These are phyloP conservation scores for Emericellopsis terricola DNA, from an alignment of 495 filamentous ascomycete species.

Conservation along the genomic window DNA sequence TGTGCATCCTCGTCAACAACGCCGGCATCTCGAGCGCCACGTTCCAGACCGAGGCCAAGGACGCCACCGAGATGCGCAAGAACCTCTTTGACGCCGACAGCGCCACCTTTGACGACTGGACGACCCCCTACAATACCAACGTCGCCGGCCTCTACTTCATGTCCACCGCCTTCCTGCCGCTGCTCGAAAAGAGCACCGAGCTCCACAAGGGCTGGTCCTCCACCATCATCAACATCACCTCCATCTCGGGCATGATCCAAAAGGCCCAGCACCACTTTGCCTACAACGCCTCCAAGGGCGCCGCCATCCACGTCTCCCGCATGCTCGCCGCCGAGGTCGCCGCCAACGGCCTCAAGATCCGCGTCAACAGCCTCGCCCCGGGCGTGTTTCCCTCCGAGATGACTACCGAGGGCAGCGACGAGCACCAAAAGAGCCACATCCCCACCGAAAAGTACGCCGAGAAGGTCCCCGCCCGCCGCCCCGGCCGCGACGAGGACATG, in stretches of 20 bases:
- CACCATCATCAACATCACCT: constrained; percentile 40
- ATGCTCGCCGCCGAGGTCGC: constrained; percentile 22
- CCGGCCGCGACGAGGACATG: constrained; percentile 61
- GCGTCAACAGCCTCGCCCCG: constrained; percentile 5
- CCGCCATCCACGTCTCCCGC: constrained; percentile 50
- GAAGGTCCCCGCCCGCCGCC: constrained; percentile 39
- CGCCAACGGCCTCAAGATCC: constrained; percentile 9
- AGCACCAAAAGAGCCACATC: constrained; percentile 45
- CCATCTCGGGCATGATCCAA: constrained; percentile 37
- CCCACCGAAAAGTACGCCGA: constrained; percentile 39
- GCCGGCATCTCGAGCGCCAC: constrained; percentile 26
- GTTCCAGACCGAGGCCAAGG: constrained; percentile 28
- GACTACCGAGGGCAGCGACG: constrained; percentile 38
- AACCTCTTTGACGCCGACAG: constrained; percentile 22
- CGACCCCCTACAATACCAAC: constrained; percentile 53
- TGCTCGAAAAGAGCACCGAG: constrained; percentile 24
- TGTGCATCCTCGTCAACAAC: constrained; percentile 71
- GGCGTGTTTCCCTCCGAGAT: constrained; percentile 49
- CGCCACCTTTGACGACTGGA: constrained; percentile 46
- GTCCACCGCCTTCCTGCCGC: constrained; percentile 23
- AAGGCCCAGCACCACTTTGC: constrained; percentile 56
- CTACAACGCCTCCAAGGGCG: constrained; percentile 60
- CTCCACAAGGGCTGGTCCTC: constrained; percentile 30
- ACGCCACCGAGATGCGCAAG: constrained; percentile 29
- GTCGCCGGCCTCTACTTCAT: constrained; percentile 49